A percentile compares a stretch with the other conserved stretches of the same genome.
Evolutionary conservation across 768 basidiomycete species (phyloP).

Genomic region (Termitomyces sp.): DNA sequence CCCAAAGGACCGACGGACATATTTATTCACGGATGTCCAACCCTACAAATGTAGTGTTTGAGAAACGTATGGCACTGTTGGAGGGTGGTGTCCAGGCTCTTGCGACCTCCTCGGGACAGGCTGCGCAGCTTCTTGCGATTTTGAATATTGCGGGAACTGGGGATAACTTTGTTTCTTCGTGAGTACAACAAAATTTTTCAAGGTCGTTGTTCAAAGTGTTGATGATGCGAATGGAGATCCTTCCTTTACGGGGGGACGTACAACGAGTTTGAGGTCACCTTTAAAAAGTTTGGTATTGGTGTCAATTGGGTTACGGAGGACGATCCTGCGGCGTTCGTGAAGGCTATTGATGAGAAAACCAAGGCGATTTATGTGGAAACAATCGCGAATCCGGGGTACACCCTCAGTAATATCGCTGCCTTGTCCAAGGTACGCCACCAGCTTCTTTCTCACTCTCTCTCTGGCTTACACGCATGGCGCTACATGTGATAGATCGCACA

Average conservation of each 20-base stretch:
- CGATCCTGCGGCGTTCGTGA: conserved; percentile 55
- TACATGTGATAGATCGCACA: conserved; percentile 56
- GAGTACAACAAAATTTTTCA: conserved; percentile 17
- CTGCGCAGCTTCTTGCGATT: conserved; percentile 75
- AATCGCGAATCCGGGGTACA: conserved; percentile 77
- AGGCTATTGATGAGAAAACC: conserved; percentile 74
- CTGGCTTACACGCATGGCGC: not conserved
- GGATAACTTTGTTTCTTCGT: conserved; percentile 80
- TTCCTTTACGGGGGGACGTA: conserved; percentile 75
- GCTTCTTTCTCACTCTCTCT: not conserved
- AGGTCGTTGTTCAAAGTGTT: not conserved
- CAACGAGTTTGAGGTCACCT: conserved; percentile 74
- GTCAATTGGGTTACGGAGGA: conserved; percentile 62
- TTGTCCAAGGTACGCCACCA: conserved; percentile 55
- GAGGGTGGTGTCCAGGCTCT: conserved; percentile 81
- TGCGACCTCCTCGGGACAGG: conserved; percentile 70
- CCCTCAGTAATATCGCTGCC: conserved; percentile 59
- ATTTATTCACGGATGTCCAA: conserved; percentile 72
- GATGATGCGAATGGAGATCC: conserved; percentile 33
- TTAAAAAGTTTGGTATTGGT: conserved; percentile 68
- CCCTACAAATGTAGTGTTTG: conserved; percentile 72
- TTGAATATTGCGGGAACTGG: conserved; percentile 56
- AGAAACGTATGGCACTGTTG: conserved; percentile 72
- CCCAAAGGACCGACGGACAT: conserved; percentile 48
- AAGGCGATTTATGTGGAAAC: conserved; percentile 75